Evolutionary conservation across 768 basidiomycete species (phyloP), one percentile per base, ranked within the genome.

Genomic region (Agaricus subrufescens): DNA sequence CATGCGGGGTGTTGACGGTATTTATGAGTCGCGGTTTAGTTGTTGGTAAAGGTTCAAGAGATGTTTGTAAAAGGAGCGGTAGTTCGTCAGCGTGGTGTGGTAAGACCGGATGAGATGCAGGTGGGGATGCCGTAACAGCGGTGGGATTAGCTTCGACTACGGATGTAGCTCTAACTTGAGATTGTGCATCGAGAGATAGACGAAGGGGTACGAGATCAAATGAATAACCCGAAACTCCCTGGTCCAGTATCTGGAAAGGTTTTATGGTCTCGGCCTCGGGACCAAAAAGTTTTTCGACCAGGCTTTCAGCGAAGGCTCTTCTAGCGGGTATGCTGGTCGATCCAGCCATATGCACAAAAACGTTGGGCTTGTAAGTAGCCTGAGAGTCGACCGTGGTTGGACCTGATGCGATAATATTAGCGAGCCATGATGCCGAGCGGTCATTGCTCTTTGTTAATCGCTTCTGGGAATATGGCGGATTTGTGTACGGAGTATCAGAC

Each of bases 381-480:
- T 50, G 39, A 4, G 26, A 34, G 38, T 34, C 8, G 12, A 29
- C 12, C 15, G 48, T 34, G 34, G 30, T n/a, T 10, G 19, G n/a
- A 31, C 11, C 14, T 23, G 60, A 25, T 62, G 58, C 2, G 69
- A 91, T 73, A 1, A 89, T 58, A 34, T 78, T 72, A 0, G 75
- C 68, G 0, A 92, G 68, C 91, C 91, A 94, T 0, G 76, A 68
- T 0, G 73, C 64, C 2, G 84, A 84, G 27, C 91, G 78, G 44
- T 91, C 86, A 51, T 91, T 78, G 63, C 85, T 85, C 65, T 91
- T 93, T 27, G 80, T 84, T 4, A 85, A 68, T 2, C 91, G 82
- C 60, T 89, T 92, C 64, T 94, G 91, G 3, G 90, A 91, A 58
- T 83, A 79, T 0, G 87, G 82, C 0, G 82, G 78, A 3, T 72